Percentiles rank a stretch among this genome's conserved stretches.
Conservation (phyloP, 352 stramenopile species). For the Phytophthora sojae region DNA sequence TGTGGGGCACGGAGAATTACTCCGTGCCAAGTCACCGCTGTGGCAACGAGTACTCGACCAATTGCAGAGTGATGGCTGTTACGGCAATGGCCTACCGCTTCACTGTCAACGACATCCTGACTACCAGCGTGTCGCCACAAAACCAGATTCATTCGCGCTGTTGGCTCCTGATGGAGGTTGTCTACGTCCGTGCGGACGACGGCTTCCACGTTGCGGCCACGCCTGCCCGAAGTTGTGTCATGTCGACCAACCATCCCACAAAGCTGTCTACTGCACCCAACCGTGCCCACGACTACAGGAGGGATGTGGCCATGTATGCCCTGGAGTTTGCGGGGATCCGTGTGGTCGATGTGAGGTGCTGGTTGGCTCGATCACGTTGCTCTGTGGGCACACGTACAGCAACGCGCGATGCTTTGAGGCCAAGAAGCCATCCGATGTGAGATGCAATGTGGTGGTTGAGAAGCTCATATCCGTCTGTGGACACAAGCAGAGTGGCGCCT, state of each 20-base stretch:
- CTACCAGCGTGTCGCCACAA: conserved; percentile 30
- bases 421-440: conserved; percentile 24
- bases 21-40: conserved; percentile 43
- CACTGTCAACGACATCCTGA: conserved; percentile 50
- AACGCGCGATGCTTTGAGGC: conserved; percentile 40
- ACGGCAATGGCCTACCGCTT: conserved; percentile 49
- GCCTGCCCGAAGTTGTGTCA: conserved; percentile 72
- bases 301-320: conserved; percentile 59
- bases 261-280: conserved; percentile 55
- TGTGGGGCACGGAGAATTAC: conserved; percentile 58
- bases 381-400: conserved; percentile 61
- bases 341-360: conserved; percentile 62
- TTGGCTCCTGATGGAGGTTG: conserved; percentile 81
- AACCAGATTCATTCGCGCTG: conserved; percentile 47
- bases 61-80: conserved; percentile 50
- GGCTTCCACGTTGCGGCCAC: conserved; percentile 58
- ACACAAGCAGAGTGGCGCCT: no score
- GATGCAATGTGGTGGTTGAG: conserved; percentile 34
- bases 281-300: conserved; percentile 63
- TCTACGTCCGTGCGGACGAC: conserved; percentile 51
- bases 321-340: conserved; percentile 57
- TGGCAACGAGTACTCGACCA: conserved; percentile 67
- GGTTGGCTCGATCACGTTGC: conserved; percentile 51
- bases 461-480: conserved; percentile 42
- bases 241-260: conserved; percentile 57